Evolutionary conservation across 2,329 filamentous ascomycete species (phyloP).

Genomic region (Graphium sp.): DNA sequence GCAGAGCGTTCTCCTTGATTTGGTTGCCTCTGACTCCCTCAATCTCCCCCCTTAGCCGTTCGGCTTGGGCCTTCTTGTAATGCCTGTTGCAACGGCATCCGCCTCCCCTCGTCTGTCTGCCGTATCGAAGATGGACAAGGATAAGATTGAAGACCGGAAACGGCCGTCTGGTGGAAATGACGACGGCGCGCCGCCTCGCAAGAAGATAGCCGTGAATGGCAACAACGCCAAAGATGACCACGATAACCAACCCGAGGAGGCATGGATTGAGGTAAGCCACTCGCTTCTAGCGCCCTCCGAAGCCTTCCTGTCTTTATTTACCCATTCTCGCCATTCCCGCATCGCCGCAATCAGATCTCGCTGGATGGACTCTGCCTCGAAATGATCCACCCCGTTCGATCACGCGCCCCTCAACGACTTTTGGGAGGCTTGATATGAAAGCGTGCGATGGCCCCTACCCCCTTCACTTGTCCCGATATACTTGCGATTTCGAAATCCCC

Average conservation of each 20-base stretch:
- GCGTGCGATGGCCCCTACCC: too few species aligned
- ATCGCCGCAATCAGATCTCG: too few species aligned
- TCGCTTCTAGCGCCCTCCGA: too few species aligned
- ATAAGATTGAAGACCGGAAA: conserved; percentile 92
- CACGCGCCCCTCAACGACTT: too few species aligned
- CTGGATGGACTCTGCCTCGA: too few species aligned
- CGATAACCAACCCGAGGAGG: conserved; percentile 38
- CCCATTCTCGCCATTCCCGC: too few species aligned
- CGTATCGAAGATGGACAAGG: conserved; percentile 45
- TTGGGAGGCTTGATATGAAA: too few species aligned
- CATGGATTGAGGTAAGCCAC: conserved; percentile 46
- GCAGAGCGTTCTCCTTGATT: neutral
- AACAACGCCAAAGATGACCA: conserved; percentile 38
- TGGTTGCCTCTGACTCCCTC: neutral
- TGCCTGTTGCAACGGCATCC: conserved; percentile 70
- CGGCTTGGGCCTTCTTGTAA: conserved; percentile 38
- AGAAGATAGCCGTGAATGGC: conserved; percentile 84
- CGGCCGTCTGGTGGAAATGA: conserved; percentile 70
- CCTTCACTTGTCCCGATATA: too few species aligned
- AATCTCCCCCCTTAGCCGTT: neutral
- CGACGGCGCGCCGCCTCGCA: conserved; percentile 75
- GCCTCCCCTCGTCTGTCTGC: conserved; percentile 60
- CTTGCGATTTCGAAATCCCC: too few species aligned
- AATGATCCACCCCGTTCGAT: too few species aligned
- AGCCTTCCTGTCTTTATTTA: conserved; percentile 3